phyloP scores from a whole-genome alignment of 352 stramenopile genomes.

The Proteromonas lacertae region DNA sequence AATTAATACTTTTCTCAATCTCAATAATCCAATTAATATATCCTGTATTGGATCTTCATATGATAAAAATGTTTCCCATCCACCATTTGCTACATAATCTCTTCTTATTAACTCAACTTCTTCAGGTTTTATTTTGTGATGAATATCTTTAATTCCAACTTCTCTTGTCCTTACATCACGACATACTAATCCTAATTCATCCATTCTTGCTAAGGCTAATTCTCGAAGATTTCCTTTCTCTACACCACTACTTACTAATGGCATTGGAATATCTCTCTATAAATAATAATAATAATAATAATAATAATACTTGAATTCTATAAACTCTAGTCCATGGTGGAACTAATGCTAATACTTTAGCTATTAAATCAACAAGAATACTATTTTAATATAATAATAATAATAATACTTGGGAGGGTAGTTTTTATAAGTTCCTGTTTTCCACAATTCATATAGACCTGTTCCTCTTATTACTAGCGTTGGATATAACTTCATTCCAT shows the following conservation, averaged over 20 bases:
- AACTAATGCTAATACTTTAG: constrained; percentile 54
- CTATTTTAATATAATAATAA: no score
- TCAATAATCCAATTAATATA: constrained; percentile 70
- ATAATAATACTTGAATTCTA: constrained; percentile 30
- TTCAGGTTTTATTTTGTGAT: constrained; percentile 46
- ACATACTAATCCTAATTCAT: constrained; percentile 51
- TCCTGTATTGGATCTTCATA: constrained; percentile 80
- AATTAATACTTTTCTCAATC: constrained; percentile 40
- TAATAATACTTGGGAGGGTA: constrained; percentile 42
- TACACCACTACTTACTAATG: constrained; percentile 68
- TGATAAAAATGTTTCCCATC: constrained; percentile 77
- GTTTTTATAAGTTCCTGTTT: constrained; percentile 61
- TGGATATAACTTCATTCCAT: constrained; percentile 80
- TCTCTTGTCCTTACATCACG: constrained; percentile 70
- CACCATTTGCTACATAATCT: constrained; percentile 71
- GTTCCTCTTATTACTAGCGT: constrained; percentile 79
- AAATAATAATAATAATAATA: neutral
- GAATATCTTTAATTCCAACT: constrained; percentile 81
- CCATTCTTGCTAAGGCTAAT: constrained; percentile 51
- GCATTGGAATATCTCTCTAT: constrained; percentile 72
- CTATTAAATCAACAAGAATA: constrained; percentile 52
- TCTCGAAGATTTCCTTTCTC: constrained; percentile 77
- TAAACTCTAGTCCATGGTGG: constrained; percentile 77
- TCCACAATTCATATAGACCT: constrained; percentile 84
- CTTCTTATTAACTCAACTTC: constrained; percentile 74